Percentiles rank a stretch among this genome's conserved stretches.
These are phyloP conservation scores for Cronartium quercuum DNA, from an alignment of 1,284 basidiomycete genomes.

Conservation along the genomic window DNA sequence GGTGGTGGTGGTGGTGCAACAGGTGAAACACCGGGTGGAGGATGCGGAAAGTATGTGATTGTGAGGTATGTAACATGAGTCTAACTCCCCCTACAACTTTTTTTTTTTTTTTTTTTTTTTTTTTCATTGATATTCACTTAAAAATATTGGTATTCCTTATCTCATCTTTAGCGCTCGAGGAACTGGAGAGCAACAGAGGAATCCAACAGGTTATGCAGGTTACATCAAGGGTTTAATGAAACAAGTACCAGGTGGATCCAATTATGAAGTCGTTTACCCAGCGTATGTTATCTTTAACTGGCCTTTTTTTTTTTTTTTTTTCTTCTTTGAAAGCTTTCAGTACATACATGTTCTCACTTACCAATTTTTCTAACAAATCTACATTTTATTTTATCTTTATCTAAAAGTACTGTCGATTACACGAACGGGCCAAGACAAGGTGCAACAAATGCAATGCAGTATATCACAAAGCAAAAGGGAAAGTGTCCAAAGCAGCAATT, in stretches of 20 bases:
- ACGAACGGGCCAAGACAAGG: not conserved
- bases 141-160: no score
- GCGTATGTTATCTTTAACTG: not conserved
- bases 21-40: not conserved
- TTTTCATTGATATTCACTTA: no score
- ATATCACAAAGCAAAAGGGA: not conserved
- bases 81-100: no score
- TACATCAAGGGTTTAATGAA: slow-evolving; percentile 1
- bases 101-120: no score
- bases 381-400: not conserved
- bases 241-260: not conserved
- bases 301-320: no score
- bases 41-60: not conserved
- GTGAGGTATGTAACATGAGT: not conserved
- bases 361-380: no score
- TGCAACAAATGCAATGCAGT: not conserved
- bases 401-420: not conserved
- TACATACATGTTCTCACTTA: no score
- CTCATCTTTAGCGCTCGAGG: not conserved
- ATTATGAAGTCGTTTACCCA: slow-evolving; percentile 5
- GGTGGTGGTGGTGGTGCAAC: not conserved
- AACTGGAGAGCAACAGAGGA: not conserved
- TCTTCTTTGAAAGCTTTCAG: no score
- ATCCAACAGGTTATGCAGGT: not conserved
- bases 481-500: not conserved